Conservation (phyloP, 164 flowering plant species). For the Berberis vulgaris region DNA sequence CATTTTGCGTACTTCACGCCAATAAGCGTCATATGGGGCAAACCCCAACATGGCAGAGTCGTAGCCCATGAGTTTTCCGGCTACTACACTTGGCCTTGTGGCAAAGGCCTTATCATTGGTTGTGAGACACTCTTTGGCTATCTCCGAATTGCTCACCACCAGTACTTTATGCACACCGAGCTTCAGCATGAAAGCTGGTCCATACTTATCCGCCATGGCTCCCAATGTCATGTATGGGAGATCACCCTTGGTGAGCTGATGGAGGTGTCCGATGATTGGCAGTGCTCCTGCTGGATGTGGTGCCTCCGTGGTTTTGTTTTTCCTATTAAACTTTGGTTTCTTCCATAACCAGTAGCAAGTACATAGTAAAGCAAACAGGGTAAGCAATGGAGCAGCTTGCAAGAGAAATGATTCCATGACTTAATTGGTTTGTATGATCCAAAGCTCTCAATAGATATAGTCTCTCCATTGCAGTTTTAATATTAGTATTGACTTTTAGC, state of each 20-base stretch:
- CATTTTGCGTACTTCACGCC: slow-evolving; percentile 2
- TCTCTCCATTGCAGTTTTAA: too few relatives aligned
- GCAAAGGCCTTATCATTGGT: not conserved
- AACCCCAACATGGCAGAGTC: slow-evolving; percentile 2
- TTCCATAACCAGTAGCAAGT: not conserved
- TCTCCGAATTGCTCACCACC: not conserved
- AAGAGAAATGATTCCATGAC: not conserved
- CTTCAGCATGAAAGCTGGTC: too few relatives aligned
- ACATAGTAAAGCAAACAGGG: not conserved
- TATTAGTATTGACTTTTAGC: too few relatives aligned
- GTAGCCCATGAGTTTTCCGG: slow-evolving; percentile 3
- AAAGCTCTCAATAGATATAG: too few relatives aligned
- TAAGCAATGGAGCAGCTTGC: not conserved
- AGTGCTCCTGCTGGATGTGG: too few relatives aligned
- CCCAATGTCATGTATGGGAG: too few relatives aligned
- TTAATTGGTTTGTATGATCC: not conserved
- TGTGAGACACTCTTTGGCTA: slow-evolving; percentile 1
- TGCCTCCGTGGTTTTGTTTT: too few relatives aligned
- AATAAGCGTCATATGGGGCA: not conserved
- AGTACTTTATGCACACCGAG: too few relatives aligned
- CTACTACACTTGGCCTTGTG: not conserved
- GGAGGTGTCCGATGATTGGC: too few relatives aligned
- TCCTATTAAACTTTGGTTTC: too few relatives aligned
- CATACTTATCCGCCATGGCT: too few relatives aligned
- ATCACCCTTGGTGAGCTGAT: too few relatives aligned